A percentile compares a stretch with the other conserved stretches of the same genome.
These are phyloP conservation scores for Exophiala spinifera DNA, from an alignment of 2,329 filamentous ascomycete species.

Conservation along the genomic window DNA sequence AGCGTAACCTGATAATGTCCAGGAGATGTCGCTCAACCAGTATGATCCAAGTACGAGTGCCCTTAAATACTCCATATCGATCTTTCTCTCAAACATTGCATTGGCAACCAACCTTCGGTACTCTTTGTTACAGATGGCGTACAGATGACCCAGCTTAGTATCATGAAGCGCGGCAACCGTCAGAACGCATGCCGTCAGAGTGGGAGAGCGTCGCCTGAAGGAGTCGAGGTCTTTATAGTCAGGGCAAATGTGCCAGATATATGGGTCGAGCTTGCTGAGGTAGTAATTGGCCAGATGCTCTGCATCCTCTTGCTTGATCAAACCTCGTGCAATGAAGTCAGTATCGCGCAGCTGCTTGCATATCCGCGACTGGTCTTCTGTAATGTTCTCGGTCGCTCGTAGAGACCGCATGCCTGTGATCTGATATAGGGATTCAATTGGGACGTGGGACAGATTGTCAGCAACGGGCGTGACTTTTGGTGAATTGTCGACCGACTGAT, in stretches of 20 bases:
- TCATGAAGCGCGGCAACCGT: conserved; percentile 51
- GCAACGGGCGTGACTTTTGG: conserved; percentile 31
- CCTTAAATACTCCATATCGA: conserved; percentile 51
- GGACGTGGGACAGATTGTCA: conserved; percentile 34
- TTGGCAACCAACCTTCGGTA: conserved; percentile 52
- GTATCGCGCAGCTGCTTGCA: conserved; percentile 39
- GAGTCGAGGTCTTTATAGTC: conserved; percentile 47
- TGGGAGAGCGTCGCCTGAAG: conserved; percentile 48
- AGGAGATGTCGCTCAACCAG: conserved; percentile 54
- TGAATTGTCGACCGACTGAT: conserved; percentile 40
- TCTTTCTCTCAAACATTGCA: conserved; percentile 52
- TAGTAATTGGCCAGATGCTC: conserved; percentile 43
- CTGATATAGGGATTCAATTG: conserved; percentile 38
- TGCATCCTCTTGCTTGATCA: conserved; percentile 44
- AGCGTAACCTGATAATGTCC: conserved; percentile 44
- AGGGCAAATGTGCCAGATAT: conserved; percentile 47
- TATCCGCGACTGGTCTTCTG: conserved; percentile 30
- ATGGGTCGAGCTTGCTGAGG: conserved; percentile 45
- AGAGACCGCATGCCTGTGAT: conserved; percentile 34
- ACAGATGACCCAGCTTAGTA: conserved; percentile 30
- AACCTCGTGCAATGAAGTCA: conserved; percentile 52
- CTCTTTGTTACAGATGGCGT: conserved; percentile 47
- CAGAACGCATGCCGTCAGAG: conserved; percentile 49
- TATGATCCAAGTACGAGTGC: conserved; percentile 55
- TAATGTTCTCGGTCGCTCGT: conserved; percentile 33